A percentile compares a stretch with the other conserved stretches of the same genome.
Conservation (phyloP, 345 rosid genomes). For the Combretum micranthum region DNA sequence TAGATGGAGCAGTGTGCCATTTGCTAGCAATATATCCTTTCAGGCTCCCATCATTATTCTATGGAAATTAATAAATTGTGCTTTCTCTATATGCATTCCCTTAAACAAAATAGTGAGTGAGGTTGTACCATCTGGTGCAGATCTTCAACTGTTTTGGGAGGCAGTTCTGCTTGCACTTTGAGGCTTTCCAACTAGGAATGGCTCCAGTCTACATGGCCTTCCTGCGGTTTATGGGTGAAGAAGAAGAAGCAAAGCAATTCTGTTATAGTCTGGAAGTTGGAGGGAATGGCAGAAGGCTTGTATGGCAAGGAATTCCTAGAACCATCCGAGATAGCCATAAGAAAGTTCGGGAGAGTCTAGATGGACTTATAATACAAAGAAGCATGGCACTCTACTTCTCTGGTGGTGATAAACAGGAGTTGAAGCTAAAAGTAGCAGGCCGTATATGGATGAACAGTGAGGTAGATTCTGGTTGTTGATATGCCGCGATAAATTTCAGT, state of each 20-base stretch:
- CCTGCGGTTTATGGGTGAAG: conserved; percentile 52
- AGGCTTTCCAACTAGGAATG: conserved; percentile 44
- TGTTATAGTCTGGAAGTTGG: conserved; percentile 56
- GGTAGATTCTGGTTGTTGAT: conserved; percentile 2
- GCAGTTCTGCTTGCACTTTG: conserved; percentile 56
- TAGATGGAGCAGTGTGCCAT: too few relatives aligned
- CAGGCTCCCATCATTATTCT: too few relatives aligned
- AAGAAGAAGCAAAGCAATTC: conserved; percentile 37
- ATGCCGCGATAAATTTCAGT: too few relatives aligned
- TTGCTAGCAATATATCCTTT: too few relatives aligned
- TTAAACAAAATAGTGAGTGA: too few relatives aligned
- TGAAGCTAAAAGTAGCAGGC: conserved; percentile 42
- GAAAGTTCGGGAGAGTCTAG: conserved; percentile 51
- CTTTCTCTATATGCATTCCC: too few relatives aligned
- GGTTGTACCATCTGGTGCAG: conserved; percentile 17
- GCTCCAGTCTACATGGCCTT: conserved; percentile 58
- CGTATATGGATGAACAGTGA: conserved; percentile 48
- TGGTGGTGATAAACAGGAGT: conserved; percentile 38
- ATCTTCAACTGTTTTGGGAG: conserved; percentile 44
- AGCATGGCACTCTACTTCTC: conserved; percentile 49
- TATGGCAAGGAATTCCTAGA: conserved; percentile 53
- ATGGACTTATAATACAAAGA: conserved; percentile 46
- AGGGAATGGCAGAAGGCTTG: conserved; percentile 40
- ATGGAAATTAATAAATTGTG: too few relatives aligned
- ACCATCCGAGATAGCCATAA: conserved; percentile 49